Evolutionary conservation across 163 green algal genomes (phyloP).

Genomic region (Chlorella variabilis): DNA sequence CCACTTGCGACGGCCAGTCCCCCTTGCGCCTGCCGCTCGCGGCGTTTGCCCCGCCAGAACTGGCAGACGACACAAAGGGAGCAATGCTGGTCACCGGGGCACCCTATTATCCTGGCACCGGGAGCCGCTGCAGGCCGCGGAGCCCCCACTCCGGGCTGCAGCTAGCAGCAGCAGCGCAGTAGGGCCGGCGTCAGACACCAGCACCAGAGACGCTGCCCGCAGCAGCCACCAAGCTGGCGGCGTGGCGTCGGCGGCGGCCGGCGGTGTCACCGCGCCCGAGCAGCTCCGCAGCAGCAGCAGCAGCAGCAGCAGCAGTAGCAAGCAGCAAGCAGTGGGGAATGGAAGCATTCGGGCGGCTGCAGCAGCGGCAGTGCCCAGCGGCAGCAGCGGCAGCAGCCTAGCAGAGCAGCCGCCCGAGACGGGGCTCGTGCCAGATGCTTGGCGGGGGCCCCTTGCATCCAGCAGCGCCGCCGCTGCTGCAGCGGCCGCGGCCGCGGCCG

Average conservation of each 20-base stretch:
- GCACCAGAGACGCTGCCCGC: too few species aligned
- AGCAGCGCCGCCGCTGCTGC: neutral
- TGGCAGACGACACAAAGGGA: too few species aligned
- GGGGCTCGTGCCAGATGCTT: conserved; percentile 5
- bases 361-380: neutral
- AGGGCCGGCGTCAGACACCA: neutral
- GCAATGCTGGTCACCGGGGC: too few species aligned
- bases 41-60: too few species aligned
- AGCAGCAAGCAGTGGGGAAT: neutral
- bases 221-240: too few species aligned
- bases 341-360: neutral
- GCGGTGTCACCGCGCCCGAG: neutral
- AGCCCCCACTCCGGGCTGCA: neutral
- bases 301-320: neutral
- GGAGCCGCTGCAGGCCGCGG: neutral
- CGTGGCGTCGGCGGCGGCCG: neutral
- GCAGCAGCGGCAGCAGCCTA: conserved; percentile 2
- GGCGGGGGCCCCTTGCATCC: neutral
- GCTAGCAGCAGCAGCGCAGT: neutral
- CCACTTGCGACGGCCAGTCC: too few species aligned
- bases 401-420: conserved; percentile 37
- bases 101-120: too few species aligned
- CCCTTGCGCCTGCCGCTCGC: too few species aligned
- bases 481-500: neutral
- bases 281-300: neutral